phyloP scores from a whole-genome alignment of 139 green algal species.

The Haematococcus lacustris region DNA sequence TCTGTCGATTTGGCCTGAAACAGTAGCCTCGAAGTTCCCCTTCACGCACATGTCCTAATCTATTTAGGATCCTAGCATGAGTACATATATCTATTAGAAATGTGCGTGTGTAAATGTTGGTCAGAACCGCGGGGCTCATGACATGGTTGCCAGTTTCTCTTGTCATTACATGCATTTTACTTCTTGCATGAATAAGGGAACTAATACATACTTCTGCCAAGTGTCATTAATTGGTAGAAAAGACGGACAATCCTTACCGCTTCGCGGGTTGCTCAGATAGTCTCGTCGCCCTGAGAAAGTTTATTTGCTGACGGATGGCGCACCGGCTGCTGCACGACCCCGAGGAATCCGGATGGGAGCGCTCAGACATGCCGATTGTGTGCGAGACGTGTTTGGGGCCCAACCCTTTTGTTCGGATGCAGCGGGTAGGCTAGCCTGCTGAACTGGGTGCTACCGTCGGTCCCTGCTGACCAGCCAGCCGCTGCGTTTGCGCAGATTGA shows the following conservation, averaged over 20 bases:
- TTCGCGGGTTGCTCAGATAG: too few relatives aligned
- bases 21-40: not conserved
- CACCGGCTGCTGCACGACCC: slow-evolving; percentile 67
- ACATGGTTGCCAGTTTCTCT: not conserved
- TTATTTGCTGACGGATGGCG: slow-evolving; percentile 42
- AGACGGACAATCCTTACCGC: too few relatives aligned
- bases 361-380: slow-evolving; percentile 92
- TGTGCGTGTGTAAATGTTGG: too few relatives aligned
- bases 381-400: slow-evolving; percentile 95
- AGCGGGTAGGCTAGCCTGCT: slow-evolving; percentile 80
- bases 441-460: not conserved
- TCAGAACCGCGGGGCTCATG: not conserved
- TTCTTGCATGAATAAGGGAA: not conserved
- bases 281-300: not conserved
- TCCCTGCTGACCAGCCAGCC: too few relatives aligned
- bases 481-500: slow-evolving; percentile 56
- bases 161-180: not conserved
- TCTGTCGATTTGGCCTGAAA: not conserved
- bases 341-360: slow-evolving; percentile 86
- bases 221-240: too few relatives aligned
- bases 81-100: too few relatives aligned
- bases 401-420: slow-evolving; percentile 98
- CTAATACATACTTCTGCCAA: too few relatives aligned
- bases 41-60: too few relatives aligned
- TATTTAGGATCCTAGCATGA: too few relatives aligned